Evolutionary conservation across 139 green algal species (phyloP).

Genomic region (Nannochloris sp.): DNA sequence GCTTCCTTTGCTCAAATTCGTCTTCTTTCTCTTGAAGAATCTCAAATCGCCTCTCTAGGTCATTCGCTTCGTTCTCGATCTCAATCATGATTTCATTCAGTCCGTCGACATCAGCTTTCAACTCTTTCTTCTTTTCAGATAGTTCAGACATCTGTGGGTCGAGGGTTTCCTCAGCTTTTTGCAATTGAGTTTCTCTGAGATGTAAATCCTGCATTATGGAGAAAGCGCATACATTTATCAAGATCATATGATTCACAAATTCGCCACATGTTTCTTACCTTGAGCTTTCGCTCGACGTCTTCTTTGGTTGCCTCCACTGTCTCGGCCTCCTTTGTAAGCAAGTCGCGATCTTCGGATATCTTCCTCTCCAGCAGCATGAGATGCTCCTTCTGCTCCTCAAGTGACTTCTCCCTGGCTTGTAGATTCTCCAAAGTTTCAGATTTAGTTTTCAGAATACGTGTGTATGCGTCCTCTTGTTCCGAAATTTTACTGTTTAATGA

Average conservation of each 20-base stretch:
- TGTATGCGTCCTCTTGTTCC: not conserved
- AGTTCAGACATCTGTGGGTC: constrained; percentile 27
- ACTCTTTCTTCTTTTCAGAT: constrained; percentile 25
- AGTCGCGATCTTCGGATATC: too few relatives aligned
- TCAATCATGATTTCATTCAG: too few relatives aligned
- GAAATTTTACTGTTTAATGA: not conserved
- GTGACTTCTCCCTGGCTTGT: too few relatives aligned
- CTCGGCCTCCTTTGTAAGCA: too few relatives aligned
- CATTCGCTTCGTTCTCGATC: constrained; percentile 23
- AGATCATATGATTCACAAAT: not conserved
- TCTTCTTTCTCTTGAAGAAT: not conserved
- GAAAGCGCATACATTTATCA: not conserved
- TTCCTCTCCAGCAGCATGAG: too few relatives aligned
- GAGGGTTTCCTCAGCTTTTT: constrained; percentile 1
- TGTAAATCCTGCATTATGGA: not conserved
- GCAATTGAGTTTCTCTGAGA: constrained; percentile 2
- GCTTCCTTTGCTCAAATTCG: constrained; percentile 15
- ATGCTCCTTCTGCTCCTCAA: too few relatives aligned
- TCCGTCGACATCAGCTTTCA: constrained; percentile 8
- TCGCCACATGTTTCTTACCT: not conserved
- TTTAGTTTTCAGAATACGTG: too few relatives aligned
- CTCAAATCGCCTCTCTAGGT: constrained; percentile 34
- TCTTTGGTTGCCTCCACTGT: too few relatives aligned
- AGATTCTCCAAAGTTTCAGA: too few relatives aligned
- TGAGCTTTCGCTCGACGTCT: too few relatives aligned